Evolutionary conservation across 495 filamentous ascomycete genomes (phyloP), one percentile per base, ranked within the genome.

Genomic region (Penicillium pulvis): DNA sequence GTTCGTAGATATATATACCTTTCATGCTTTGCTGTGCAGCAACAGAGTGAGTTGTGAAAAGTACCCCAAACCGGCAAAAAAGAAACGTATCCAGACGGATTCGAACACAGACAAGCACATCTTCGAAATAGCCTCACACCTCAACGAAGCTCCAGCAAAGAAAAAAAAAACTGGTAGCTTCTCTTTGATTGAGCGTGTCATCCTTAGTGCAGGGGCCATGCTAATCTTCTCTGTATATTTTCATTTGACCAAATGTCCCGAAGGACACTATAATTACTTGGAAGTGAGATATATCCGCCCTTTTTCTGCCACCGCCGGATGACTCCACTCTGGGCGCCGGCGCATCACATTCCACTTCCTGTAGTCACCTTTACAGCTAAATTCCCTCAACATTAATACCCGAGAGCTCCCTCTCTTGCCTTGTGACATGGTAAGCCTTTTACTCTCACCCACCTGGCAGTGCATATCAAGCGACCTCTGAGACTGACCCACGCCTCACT

Each of bases 171-270:
- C 79, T 83, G 74, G 81, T 89, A 90, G 89, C 88, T 87, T 91
- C 90, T 92, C 90, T 93, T 92, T 93, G 89, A 90, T 92, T 90
- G 84, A 92, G 91, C 90, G 91, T 96, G 90, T 96, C 92, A 95
- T 96, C 92, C 92, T 96, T 96, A 95, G 92, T 96, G 92, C 93
- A 97, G 93, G 93, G 93, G 93, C 93, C 91, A 97, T 96, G 93
- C 92, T 96, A 96, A 92, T 93, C 88, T 92, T 93, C 88, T 93
- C 86, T 90, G 84, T 87, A 86, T 88, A 82, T 83, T 84, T 87
- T 82, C 82, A 87, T 87, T 88, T 89, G 85, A 88, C 86, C 86
- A 89, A 86, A 87, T 90, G 87, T 85, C 86, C 83, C 62, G 57
- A 81, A 87, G 85, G 84, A 84, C 83, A 62, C 58, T 46, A 56